phyloP scores from a whole-genome alignment of 2,329 filamentous ascomycete species.

The Cylindrodendrum hubeiense region DNA sequence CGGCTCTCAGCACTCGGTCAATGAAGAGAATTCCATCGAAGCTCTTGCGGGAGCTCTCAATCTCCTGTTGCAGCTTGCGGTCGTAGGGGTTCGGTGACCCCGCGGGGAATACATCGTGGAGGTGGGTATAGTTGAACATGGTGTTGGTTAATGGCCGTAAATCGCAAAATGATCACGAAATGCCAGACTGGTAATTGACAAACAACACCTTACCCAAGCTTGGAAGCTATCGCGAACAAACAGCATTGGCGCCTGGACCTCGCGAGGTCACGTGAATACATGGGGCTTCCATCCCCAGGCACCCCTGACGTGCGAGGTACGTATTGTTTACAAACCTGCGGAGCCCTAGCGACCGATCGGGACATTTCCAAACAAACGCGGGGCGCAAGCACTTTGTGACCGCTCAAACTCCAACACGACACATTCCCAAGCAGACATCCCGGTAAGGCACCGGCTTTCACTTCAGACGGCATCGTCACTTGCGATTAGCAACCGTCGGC shows the following conservation, averaged over 20 bases:
- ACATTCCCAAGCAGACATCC: conserved; percentile 16
- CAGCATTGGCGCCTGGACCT: conserved; percentile 20
- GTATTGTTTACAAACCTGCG: conserved; percentile 59
- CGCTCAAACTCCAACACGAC: conserved; percentile 27
- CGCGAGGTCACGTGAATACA: conserved; percentile 41
- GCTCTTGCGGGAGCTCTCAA: conserved; percentile 74
- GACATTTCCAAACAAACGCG: conserved; percentile 56
- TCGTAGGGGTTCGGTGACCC: conserved; percentile 73
- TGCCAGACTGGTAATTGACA: not conserved
- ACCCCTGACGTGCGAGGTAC: conserved; percentile 12
- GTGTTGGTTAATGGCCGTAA: conserved; percentile 13
- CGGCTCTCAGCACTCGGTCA: conserved; percentile 78
- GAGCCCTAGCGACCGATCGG: conserved; percentile 52
- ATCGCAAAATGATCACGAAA: not conserved
- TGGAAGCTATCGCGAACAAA: conserved; percentile 42
- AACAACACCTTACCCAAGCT: not conserved
- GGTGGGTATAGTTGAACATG: conserved; percentile 76
- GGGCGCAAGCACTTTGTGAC: conserved; percentile 45
- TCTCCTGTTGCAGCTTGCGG: conserved; percentile 70
- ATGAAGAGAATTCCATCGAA: conserved; percentile 82
- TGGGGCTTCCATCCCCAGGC: conserved; percentile 1
- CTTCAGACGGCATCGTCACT: conserved; percentile 17
- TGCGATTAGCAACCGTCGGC: not conserved
- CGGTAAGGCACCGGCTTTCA: conserved; percentile 12
- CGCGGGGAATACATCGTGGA: conserved; percentile 75